These are phyloP conservation scores for Parsonsia alboflavescens DNA, from an alignment of 257 asterid genomes.

Conservation along the genomic window DNA sequence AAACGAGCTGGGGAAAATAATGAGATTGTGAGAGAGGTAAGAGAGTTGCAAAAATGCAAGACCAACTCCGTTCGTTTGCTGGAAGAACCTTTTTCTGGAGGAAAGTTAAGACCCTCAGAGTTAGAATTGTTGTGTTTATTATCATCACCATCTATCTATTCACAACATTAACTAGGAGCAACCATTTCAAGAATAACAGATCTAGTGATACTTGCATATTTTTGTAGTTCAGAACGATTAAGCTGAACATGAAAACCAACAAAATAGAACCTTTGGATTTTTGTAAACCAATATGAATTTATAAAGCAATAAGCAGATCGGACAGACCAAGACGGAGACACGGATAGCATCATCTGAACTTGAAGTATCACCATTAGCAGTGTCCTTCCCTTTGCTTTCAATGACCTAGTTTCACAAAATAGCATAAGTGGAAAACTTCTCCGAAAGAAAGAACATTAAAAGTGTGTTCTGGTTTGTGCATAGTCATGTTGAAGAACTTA, in stretches of 20 bases:
- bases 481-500: conserved; percentile 26
- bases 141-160: not conserved
- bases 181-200: not conserved
- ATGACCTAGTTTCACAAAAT: conserved; percentile 55
- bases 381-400: conserved; percentile 80
- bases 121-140: not conserved
- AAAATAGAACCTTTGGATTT: not conserved
- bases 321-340: conserved; percentile 88
- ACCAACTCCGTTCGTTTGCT: not conserved
- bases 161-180: not conserved
- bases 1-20: not conserved
- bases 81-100: not conserved
- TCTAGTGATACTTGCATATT: not conserved
- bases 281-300: not conserved
- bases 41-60: not conserved
- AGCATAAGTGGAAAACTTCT: not conserved
- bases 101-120: not conserved
- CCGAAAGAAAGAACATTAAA: conserved; percentile 10
- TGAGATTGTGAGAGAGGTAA: conserved; percentile 7
- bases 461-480: conserved; percentile 15
- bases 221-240: not conserved
- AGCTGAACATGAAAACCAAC: not conserved
- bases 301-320: conserved; percentile 6
- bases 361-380: conserved; percentile 26
- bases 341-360: conserved; percentile 82